These are phyloP conservation scores for Gilbertella persicaria DNA, from an alignment of 371 early-diverging fungal genomes.

Conservation along the genomic window DNA sequence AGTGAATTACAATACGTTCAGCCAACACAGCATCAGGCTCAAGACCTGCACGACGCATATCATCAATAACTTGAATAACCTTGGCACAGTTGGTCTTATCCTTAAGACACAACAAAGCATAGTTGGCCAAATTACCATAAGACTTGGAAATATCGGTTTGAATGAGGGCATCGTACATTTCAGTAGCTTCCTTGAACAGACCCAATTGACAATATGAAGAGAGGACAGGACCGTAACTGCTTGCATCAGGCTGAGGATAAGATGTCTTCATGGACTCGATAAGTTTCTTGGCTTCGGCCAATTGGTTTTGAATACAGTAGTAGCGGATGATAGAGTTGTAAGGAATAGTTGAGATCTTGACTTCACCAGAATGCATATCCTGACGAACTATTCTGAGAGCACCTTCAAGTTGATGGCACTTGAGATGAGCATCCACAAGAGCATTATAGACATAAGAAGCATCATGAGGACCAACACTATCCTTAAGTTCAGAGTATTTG, in stretches of 20 bases:
- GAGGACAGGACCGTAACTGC: slow-evolving; percentile 52
- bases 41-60: slow-evolving; percentile 38
- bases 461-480: slow-evolving; percentile 35
- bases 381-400: slow-evolving; percentile 46
- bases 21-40: slow-evolving; percentile 46
- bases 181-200: slow-evolving; percentile 27
- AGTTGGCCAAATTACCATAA: slow-evolving; percentile 52
- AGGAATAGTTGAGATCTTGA: slow-evolving; percentile 42
- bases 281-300: slow-evolving; percentile 35
- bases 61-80: slow-evolving; percentile 32
- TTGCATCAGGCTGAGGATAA: slow-evolving; percentile 42
- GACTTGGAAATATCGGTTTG: slow-evolving; percentile 44
- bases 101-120: slow-evolving; percentile 41
- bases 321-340: slow-evolving; percentile 54
- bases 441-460: slow-evolving; percentile 54
- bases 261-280: slow-evolving; percentile 26
- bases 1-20: slow-evolving; percentile 30
- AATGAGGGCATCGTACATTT: slow-evolving; percentile 32
- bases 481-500: slow-evolving; percentile 28
- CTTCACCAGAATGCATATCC: slow-evolving; percentile 34
- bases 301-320: slow-evolving; percentile 31
- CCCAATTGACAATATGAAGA: slow-evolving; percentile 40
- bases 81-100: slow-evolving; percentile 14
- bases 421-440: slow-evolving; percentile 48
- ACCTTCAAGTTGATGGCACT: slow-evolving; percentile 36